Conservation (phyloP, 352 stramenopile species). For the Thraustochytrium striatum region DNA sequence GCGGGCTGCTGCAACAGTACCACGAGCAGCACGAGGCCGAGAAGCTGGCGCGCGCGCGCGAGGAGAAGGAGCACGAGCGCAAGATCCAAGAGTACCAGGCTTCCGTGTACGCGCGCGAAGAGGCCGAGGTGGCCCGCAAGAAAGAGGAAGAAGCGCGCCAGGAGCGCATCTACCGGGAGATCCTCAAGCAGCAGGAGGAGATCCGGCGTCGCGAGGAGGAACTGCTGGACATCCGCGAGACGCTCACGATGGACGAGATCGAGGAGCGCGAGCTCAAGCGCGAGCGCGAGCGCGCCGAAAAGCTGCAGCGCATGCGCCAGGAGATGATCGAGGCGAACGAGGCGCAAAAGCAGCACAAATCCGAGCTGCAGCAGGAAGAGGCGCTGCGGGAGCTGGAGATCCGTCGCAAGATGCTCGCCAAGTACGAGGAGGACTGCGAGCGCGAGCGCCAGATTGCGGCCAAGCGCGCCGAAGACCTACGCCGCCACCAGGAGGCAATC, state of each 20-base stretch:
- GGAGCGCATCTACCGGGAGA: constrained; percentile 36
- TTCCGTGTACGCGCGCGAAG: background rate
- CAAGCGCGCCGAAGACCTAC: background rate
- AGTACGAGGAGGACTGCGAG: constrained; percentile 26
- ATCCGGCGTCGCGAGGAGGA: constrained; percentile 19
- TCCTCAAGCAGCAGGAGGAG: constrained; percentile 33
- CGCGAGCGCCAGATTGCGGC: constrained; percentile 1
- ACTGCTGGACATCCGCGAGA: constrained; percentile 43
- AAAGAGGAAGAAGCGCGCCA: constrained; percentile 30
- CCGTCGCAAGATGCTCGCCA: constrained; percentile 23
- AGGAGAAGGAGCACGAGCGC: constrained; percentile 45
- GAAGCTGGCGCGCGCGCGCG: background rate
- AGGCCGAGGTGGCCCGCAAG: constrained; percentile 17
- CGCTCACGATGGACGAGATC: constrained; percentile 20
- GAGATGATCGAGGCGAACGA: constrained; percentile 45
- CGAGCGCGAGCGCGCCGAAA: background rate
- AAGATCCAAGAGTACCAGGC: constrained; percentile 29
- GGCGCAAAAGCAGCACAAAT: constrained; percentile 41
- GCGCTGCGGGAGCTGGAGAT: constrained; percentile 38
- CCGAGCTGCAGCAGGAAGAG: constrained; percentile 22
- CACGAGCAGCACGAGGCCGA: constrained; percentile 38
- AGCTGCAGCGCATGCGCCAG: constrained; percentile 30
- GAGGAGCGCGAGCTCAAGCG: constrained; percentile 11
- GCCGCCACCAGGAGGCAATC: constrained; percentile 7
- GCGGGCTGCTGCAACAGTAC: constrained; percentile 39